Conservation (phyloP, 2,329 filamentous ascomycete species). For the Aaosphaeria arxii region DNA sequence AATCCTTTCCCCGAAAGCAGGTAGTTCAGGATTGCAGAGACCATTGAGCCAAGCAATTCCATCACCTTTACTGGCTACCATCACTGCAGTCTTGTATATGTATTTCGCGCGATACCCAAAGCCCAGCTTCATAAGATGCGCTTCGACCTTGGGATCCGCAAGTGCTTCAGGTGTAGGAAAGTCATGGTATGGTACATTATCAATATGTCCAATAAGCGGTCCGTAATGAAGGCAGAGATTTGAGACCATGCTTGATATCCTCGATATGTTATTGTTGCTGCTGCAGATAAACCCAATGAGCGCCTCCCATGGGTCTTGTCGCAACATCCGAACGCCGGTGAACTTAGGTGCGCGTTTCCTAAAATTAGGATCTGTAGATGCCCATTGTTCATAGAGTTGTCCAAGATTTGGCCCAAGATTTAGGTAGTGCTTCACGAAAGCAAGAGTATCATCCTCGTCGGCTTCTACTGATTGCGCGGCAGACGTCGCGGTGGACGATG, state of each 20-base stretch:
- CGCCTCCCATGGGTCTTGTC: conserved; percentile 95
- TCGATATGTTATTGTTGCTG: conserved; percentile 95
- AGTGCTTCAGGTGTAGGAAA: conserved; percentile 77
- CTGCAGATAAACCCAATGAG: conserved; percentile 95
- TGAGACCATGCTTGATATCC: conserved; percentile 95
- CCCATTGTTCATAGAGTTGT: conserved; percentile 83
- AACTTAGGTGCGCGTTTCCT: conserved; percentile 82
- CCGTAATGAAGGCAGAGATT: conserved; percentile 90
- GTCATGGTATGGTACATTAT: conserved; percentile 74
- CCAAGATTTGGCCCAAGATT: conserved; percentile 77
- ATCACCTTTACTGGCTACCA: conserved; percentile 65
- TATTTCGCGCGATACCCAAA: conserved; percentile 97
- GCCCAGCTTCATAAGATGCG: conserved; percentile 74
- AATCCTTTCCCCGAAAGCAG: conserved; percentile 52
- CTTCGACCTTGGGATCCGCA: conserved; percentile 72
- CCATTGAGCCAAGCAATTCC: conserved; percentile 69
- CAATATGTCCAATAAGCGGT: conserved; percentile 67
- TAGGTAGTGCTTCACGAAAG: conserved; percentile 79
- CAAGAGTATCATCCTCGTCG: conserved; percentile 67
- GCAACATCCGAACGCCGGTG: conserved; percentile 84
- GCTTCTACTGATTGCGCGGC: conserved; percentile 24
- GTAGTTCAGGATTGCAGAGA: conserved; percentile 73
- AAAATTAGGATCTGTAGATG: conserved; percentile 80
- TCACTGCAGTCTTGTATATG: conserved; percentile 78
- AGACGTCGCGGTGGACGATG: conserved; percentile 35